These are phyloP conservation scores for Ogataea siamensis DNA, from an alignment of 805 yeast species.

Conservation along the genomic window DNA sequence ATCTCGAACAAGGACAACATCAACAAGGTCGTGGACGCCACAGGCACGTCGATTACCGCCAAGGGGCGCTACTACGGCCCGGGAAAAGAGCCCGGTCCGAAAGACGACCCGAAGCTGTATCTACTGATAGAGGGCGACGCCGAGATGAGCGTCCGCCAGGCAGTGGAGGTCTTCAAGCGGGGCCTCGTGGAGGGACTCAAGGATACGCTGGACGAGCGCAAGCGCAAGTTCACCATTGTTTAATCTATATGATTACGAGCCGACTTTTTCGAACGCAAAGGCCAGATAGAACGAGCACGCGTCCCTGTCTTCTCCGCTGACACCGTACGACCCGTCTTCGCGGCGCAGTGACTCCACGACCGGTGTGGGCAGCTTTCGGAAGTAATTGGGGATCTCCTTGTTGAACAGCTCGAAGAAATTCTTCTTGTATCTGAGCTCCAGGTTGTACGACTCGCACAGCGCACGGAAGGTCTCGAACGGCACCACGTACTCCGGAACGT, in stretches of 20 bases:
- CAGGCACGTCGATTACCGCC: constrained; percentile 74
- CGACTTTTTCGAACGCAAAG: constrained; percentile 67
- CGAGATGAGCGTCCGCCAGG: constrained; percentile 54
- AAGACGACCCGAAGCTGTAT: constrained; percentile 72
- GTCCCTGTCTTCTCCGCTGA: constrained; percentile 86
- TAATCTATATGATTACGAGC: constrained; percentile 14
- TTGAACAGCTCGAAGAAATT: constrained; percentile 81
- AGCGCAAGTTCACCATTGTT: constrained; percentile 21
- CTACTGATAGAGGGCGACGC: constrained; percentile 74
- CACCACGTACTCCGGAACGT: constrained; percentile 95
- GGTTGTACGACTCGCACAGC: constrained; percentile 78
- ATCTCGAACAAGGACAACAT: constrained; percentile 68
- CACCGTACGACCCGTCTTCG: constrained; percentile 78
- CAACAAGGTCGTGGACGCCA: constrained; percentile 62
- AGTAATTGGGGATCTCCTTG: constrained; percentile 70
- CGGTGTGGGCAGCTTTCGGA: constrained; percentile 52
- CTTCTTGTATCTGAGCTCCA: constrained; percentile 68
- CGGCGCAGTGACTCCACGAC: constrained; percentile 67
- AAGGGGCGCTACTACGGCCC: constrained; percentile 76
- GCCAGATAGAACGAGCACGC: constrained; percentile 82
- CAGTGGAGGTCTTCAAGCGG: constrained; percentile 55
- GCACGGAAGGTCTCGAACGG: constrained; percentile 87
- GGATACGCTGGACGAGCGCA: constrained; percentile 21
- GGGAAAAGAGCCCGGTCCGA: constrained; percentile 51
- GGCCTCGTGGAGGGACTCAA: constrained; percentile 50